Conservation (phyloP, 257 asterid species). For the Cordia subcordata region DNA sequence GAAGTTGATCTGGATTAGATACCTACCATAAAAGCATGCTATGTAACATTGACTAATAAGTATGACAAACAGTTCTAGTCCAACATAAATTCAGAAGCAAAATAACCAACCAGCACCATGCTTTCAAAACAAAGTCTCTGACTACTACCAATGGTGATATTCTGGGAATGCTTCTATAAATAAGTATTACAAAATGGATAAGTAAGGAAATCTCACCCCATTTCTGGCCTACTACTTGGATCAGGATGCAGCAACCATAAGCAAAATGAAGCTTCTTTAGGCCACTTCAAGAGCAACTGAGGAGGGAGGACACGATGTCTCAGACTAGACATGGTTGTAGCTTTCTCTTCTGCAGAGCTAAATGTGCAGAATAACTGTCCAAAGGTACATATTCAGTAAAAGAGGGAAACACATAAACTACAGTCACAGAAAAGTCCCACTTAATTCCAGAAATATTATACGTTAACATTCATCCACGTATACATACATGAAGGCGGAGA, state of each 20-base stretch:
- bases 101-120: too few species aligned
- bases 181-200: too few species aligned
- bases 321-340: conserved; percentile 70
- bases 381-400: conserved; percentile 15
- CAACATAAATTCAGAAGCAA: too few species aligned
- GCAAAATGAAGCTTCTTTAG: conserved; percentile 98
- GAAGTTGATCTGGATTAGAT: too few species aligned
- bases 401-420: background rate
- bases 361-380: conserved; percentile 77
- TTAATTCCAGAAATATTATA: background rate
- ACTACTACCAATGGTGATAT: background rate
- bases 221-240: conserved; percentile 72
- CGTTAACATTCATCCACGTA: background rate
- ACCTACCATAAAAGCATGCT: too few species aligned
- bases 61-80: too few species aligned
- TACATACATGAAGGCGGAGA: too few species aligned
- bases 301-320: conserved; percentile 95
- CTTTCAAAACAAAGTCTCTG: too few species aligned
- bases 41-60: too few species aligned
- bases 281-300: conserved; percentile 89
- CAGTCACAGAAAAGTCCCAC: background rate
- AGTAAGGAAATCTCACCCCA: conserved; percentile 43
- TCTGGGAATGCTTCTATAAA: background rate
- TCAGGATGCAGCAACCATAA: conserved; percentile 95
- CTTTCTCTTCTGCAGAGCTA: conserved; percentile 65